phyloP scores from a whole-genome alignment of 345 rosid genomes.

The Salix brachista region DNA sequence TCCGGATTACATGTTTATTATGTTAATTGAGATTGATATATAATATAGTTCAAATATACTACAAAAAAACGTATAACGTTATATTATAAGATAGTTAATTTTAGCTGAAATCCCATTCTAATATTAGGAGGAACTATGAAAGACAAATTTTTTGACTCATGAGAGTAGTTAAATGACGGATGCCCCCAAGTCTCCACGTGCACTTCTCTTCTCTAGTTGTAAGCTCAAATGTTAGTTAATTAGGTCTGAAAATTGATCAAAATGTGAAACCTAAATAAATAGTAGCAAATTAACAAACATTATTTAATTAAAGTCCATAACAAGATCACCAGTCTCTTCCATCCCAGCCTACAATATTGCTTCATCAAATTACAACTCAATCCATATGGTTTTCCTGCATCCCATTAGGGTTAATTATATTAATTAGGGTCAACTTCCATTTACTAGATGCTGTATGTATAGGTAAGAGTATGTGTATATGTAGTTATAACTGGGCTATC shows the following conservation, averaged over 20 bases:
- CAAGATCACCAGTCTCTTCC: constrained; percentile 19
- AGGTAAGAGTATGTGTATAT: neutral
- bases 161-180: neutral
- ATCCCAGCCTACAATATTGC: neutral
- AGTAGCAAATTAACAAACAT: neutral
- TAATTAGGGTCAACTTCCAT: neutral
- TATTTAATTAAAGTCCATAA: neutral
- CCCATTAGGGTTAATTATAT: neutral
- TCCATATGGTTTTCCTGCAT: neutral
- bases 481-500: neutral
- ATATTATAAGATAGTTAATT: neutral
- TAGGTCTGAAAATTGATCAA: constrained; percentile 39
- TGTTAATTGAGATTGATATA: no score
- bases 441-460: neutral
- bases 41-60: no score
- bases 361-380: neutral
- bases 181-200: constrained; percentile 22
- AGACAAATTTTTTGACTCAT: constrained; percentile 4
- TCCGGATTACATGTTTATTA: no score
- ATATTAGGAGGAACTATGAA: neutral
- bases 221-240: constrained; percentile 23
- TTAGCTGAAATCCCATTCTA: neutral
- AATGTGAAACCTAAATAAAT: constrained; percentile 11
- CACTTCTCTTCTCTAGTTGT: constrained; percentile 4
- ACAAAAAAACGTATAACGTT: no score